Evolutionary conservation across 1,284 basidiomycete species (phyloP).

Genomic region (Moesziomyces sp.): DNA sequence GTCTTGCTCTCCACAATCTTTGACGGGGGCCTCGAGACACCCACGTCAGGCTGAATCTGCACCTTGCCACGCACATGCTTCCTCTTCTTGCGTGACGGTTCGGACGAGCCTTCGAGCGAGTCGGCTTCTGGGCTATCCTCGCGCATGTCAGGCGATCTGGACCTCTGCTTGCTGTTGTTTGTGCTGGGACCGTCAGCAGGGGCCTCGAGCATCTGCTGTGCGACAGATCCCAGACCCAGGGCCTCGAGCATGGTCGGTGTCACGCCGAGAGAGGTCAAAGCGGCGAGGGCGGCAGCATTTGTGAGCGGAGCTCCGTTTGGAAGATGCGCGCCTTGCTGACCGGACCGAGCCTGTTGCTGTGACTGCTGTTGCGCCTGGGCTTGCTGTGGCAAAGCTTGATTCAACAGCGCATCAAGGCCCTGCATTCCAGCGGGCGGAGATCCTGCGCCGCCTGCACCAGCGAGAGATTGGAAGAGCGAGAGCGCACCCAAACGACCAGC

Average conservation of each 20-base stretch:
- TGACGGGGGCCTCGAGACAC: slow-evolving; percentile 7
- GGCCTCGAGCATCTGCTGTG: slow-evolving; percentile 42
- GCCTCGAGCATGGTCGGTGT: slow-evolving; percentile 44
- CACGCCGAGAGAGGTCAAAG: slow-evolving; percentile 38
- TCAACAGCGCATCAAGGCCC: slow-evolving; percentile 28
- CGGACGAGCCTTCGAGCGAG: slow-evolving; percentile 10
- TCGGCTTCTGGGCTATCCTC: slow-evolving; percentile 23
- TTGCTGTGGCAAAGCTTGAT: slow-evolving; percentile 19
- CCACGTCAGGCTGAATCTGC: slow-evolving; percentile 6
- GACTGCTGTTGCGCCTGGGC: slow-evolving; percentile 2
- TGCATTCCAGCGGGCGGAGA: slow-evolving; percentile 14
- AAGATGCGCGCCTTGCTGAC: slow-evolving; percentile 15
- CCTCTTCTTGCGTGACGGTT: slow-evolving; percentile 40
- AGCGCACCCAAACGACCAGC: slow-evolving; percentile 31
- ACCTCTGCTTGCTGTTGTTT: background rate
- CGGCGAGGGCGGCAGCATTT: slow-evolving; percentile 37
- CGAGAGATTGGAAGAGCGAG: slow-evolving; percentile 37
- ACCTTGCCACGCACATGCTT: slow-evolving; percentile 34
- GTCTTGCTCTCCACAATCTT: slow-evolving; percentile 2
- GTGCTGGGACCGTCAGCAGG: slow-evolving; percentile 8
- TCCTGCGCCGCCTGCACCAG: slow-evolving; percentile 17
- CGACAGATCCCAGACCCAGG: slow-evolving; percentile 33
- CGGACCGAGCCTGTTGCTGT: slow-evolving; percentile 17
- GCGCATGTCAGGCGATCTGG: slow-evolving; percentile 15
- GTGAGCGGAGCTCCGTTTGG: slow-evolving; percentile 23